Base-by-base conservation (phyloP, 257 asterid species). In the Misopates orontium region DNA sequence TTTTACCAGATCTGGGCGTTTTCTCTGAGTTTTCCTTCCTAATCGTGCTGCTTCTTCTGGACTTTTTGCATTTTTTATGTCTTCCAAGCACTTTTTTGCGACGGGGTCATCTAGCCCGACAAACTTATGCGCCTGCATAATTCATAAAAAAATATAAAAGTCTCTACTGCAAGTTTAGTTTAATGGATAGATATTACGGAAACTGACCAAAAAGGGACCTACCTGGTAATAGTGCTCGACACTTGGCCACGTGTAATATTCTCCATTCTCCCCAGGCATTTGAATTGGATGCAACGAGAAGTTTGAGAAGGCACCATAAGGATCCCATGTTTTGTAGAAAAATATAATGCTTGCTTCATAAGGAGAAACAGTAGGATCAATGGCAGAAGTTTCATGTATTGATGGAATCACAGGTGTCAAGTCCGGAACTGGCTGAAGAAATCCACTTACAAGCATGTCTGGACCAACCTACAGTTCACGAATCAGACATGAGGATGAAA, bases 221-320 rank as follows among this genome's bases (percentile, higher is more conserved):
- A 90, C 99, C 97, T 94, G 99, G 77, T 94, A 94, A 86, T 84
- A 90, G 77, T 94, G 99, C 87, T 94, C 99, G 59, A 94, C 95
- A 74, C 92, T 94, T 52, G 92, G 82, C 97, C 97, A 94, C 51
- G 69, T 73, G 68, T 56, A 71, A 67, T 57, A 44, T 18, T 78
- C 90, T 60, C 89, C 96, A 70, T 78, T 84, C 83, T 82, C 91
- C 54, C 84, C 86, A 59, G 83, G 86, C 86, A 88, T 64, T 73
- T 68, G 76, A 77, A 94, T 80, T 20, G 95, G 95, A 81, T 90
- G 95, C 71, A 79, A 85, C 44, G 96, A 94, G 77, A 94, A 94
- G 83, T 94, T 94, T 70, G 99, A 94, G 77, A 94, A 86, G 42
- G 95, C 90, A 66, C 99, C 97, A 18, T 88, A 86, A 58, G 90